phyloP scores from a whole-genome alignment of 441 rosid genomes.

The Francoa sonchifolia region DNA sequence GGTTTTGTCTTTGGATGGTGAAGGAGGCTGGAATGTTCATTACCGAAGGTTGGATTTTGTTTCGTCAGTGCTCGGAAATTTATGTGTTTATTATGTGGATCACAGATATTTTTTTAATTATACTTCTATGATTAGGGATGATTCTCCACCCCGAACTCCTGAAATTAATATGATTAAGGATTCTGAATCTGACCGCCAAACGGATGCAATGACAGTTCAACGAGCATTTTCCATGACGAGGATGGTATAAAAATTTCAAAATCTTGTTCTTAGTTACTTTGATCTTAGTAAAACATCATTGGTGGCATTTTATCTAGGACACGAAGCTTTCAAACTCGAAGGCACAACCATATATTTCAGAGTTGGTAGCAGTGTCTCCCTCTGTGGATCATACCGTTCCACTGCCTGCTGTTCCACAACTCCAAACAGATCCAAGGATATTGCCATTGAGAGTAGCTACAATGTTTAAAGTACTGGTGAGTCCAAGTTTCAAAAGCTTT shows the following conservation, averaged over 20 bases:
- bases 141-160: constrained; percentile 27
- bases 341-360: constrained; percentile 47
- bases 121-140: constrained; percentile 42
- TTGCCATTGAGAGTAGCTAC: constrained; percentile 83
- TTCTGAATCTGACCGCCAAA: constrained; percentile 60
- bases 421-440: constrained; percentile 43
- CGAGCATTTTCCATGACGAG: constrained; percentile 61
- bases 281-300: constrained; percentile 13
- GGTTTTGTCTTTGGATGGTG: constrained; percentile 93
- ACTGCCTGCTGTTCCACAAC: constrained; percentile 67
- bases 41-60: constrained; percentile 52
- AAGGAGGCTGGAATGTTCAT: constrained; percentile 90
- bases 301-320: constrained; percentile 33
- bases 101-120: constrained; percentile 7
- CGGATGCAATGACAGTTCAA: constrained; percentile 86
- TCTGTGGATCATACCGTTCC: constrained; percentile 23
- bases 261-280: constrained; percentile 6
- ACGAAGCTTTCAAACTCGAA: constrained; percentile 40
- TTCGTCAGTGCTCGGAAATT: constrained; percentile 9
- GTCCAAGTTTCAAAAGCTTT: constrained; percentile 10
- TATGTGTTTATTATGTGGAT: constrained; percentile 4
- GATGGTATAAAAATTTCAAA: constrained; percentile 32
- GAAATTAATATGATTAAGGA: constrained; percentile 24
- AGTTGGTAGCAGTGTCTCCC: constrained; percentile 61
- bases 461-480: constrained; percentile 79